Conservation (phyloP, 805 yeast species). For the Barnettozyma pratensis region DNA sequence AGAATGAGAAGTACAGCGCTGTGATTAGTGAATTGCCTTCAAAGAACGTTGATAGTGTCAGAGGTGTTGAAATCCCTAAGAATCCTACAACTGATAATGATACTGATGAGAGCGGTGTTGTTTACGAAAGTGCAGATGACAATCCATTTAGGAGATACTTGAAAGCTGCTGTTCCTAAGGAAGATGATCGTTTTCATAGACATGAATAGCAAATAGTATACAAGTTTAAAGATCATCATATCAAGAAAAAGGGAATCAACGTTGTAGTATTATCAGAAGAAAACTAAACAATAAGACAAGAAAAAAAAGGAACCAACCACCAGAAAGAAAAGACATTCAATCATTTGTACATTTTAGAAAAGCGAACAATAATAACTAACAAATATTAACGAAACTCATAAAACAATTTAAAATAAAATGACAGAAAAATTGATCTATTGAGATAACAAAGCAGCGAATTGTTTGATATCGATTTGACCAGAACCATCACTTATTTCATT, state of each 20-base stretch:
- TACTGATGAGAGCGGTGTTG: slow-evolving; percentile 7
- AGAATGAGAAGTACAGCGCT: neutral
- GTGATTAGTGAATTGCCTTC: neutral
- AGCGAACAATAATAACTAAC: no score
- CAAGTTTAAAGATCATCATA: neutral
- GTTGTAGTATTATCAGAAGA: neutral
- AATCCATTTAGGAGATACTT: slow-evolving; percentile 34
- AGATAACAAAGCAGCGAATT: slow-evolving; percentile 87
- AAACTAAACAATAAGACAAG: neutral
- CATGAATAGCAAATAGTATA: neutral
- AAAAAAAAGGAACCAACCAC: neutral
- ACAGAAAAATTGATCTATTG: slow-evolving; percentile 36
- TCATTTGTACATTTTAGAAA: neutral
- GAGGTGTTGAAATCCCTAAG: neutral
- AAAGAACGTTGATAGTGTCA: neutral
- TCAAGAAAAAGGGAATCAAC: neutral
- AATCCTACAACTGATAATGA: neutral
- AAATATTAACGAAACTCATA: no score
- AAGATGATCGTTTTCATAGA: slow-evolving; percentile 30
- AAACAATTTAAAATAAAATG: neutral
- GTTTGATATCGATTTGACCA: slow-evolving; percentile 95
- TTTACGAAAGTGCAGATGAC: slow-evolving; percentile 17
- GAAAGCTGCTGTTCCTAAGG: slow-evolving; percentile 34
- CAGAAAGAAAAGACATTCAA: neutral
- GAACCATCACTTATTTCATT: slow-evolving; percentile 94